A percentile compares a stretch with the other conserved stretches of the same genome.
phyloP scores from a whole-genome alignment of 352 stramenopile genomes.

The Thraustochytrium aureum region DNA sequence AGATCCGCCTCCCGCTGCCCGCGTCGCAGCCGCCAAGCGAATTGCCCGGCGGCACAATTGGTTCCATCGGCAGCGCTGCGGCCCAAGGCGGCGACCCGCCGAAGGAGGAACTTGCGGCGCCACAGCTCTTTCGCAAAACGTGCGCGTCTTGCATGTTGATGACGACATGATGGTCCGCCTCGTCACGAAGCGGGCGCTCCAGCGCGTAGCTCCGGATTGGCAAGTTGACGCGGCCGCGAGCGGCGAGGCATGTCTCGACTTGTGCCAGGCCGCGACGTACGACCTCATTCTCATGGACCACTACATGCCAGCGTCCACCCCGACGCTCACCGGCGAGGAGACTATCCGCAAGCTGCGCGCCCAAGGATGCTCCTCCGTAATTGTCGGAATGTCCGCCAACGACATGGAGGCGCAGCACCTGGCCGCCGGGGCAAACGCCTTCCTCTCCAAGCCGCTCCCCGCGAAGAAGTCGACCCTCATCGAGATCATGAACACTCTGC shows the following conservation, averaged over 20 bases:
- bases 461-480: not conserved
- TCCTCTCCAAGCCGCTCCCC: slow-evolving; percentile 29
- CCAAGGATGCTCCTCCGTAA: not conserved
- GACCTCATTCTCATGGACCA: slow-evolving; percentile 46
- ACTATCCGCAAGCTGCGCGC: slow-evolving; percentile 31
- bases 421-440: not conserved
- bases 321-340: not conserved
- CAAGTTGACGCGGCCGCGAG: not conserved
- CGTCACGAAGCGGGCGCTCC: not conserved
- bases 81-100: not conserved
- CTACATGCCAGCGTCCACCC: slow-evolving; percentile 14
- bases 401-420: slow-evolving; percentile 41
- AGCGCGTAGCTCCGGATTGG: not conserved
- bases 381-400: slow-evolving; percentile 39
- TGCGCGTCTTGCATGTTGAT: too few relatives aligned
- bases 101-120: not conserved
- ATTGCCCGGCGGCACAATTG: too few relatives aligned
- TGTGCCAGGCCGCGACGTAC: not conserved
- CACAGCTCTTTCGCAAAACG: not conserved
- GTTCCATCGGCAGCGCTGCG: too few relatives aligned
- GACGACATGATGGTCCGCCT: slow-evolving; percentile 31
- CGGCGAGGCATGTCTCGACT: not conserved
- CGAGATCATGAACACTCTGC: not conserved
- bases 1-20: slow-evolving; percentile 17
- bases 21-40: too few relatives aligned